These are phyloP conservation scores for Cystobasidium onofrii DNA, from an alignment of 768 basidiomycete species.

Conservation along the genomic window DNA sequence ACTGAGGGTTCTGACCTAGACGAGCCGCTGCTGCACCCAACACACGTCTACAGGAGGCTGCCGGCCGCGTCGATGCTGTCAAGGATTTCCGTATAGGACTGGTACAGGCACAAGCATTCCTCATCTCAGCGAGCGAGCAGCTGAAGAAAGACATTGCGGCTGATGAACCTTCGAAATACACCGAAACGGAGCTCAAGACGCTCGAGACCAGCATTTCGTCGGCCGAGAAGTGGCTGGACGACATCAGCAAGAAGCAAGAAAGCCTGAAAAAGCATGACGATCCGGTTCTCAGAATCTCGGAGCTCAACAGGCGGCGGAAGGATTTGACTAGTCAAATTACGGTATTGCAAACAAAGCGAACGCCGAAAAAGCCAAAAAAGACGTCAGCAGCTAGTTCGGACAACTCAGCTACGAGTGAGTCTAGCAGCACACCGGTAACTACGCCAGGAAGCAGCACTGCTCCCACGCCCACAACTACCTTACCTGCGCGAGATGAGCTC, in stretches of 20 bases:
- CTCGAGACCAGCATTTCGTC: conserved; percentile 70
- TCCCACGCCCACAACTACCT: not conserved
- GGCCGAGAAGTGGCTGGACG: conserved; percentile 74
- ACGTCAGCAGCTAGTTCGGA: not conserved
- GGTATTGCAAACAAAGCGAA: conserved; percentile 35
- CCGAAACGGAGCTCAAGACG: conserved; percentile 68
- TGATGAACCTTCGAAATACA: conserved; percentile 68
- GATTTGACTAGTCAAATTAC: conserved; percentile 35
- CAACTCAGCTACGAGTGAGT: not conserved
- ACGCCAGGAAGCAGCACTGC: not conserved
- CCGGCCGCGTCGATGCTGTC: conserved; percentile 71
- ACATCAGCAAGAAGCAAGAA: conserved; percentile 75
- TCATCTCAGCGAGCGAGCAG: conserved; percentile 67
- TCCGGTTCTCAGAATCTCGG: conserved; percentile 73
- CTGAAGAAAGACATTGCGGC: conserved; percentile 58
- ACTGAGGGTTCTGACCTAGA: conserved; percentile 52
- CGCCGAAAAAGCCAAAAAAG: conserved; percentile 24
- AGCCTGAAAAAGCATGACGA: conserved; percentile 63
- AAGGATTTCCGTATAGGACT: conserved; percentile 77
- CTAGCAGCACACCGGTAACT: conserved; percentile 4
- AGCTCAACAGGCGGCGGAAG: conserved; percentile 69
- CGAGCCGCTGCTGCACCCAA: conserved; percentile 24
- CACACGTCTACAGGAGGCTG: conserved; percentile 78
- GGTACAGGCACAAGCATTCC: conserved; percentile 56
- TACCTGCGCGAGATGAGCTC: conserved; percentile 19